Evolutionary conservation across 1,139 yeast species (phyloP).

Genomic region (Geotrichum phurueaensis): DNA sequence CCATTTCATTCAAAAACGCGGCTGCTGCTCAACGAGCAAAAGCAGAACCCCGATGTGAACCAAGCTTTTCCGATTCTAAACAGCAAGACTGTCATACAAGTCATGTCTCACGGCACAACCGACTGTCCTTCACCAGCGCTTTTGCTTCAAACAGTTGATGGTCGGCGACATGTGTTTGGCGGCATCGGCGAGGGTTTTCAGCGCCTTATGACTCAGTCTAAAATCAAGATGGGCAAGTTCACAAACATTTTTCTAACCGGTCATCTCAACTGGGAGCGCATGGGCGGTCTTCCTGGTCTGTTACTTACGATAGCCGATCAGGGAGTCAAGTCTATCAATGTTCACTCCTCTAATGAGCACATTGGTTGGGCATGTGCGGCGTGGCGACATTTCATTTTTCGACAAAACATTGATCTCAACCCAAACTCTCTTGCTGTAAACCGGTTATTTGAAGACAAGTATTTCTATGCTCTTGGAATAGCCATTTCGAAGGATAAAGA

Average conservation of each 20-base stretch:
- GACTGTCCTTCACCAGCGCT: slow-evolving; percentile 59
- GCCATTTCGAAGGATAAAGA: neutral
- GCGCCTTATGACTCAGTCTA: slow-evolving; percentile 48
- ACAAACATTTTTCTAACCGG: slow-evolving; percentile 74
- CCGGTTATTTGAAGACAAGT: slow-evolving; percentile 45
- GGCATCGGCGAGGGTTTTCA: slow-evolving; percentile 83
- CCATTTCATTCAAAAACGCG: neutral
- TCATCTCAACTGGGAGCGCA: slow-evolving; percentile 57
- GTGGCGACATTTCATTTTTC: slow-evolving; percentile 86
- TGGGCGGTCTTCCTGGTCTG: slow-evolving; percentile 89
- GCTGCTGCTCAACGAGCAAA: neutral
- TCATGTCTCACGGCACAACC: slow-evolving; percentile 50
- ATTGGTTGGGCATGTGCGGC: slow-evolving; percentile 53
- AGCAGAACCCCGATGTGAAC: neutral
- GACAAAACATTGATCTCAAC: slow-evolving; percentile 58
- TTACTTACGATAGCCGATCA: slow-evolving; percentile 81
- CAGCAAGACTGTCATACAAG: slow-evolving; percentile 28
- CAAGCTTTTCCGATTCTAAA: slow-evolving; percentile 15
- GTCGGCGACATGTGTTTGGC: slow-evolving; percentile 69
- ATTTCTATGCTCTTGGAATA: slow-evolving; percentile 40
- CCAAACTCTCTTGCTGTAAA: slow-evolving; percentile 23
- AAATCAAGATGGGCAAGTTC: slow-evolving; percentile 39
- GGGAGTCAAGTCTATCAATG: slow-evolving; percentile 47
- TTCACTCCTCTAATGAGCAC: slow-evolving; percentile 45
- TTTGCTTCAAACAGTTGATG: slow-evolving; percentile 44